Evolutionary conservation across 352 stramenopile species (phyloP), one percentile per base, ranked within the genome.

Genomic region (Pythium diclinum): DNA sequence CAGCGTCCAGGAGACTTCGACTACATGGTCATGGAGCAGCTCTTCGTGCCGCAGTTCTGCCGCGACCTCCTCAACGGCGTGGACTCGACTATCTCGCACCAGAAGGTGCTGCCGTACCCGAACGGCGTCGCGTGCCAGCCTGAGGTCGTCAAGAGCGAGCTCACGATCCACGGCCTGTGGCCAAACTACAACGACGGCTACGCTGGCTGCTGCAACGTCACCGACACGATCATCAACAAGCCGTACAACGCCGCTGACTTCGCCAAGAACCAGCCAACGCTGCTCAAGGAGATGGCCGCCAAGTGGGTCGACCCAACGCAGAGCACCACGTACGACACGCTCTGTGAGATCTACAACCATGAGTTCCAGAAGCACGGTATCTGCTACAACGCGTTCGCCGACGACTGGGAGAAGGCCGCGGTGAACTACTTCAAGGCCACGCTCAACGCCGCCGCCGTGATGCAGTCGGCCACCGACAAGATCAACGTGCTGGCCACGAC

Each of bases 311-410:
- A 93, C 53, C 72, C 85, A 28, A 84, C 85, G 16, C 68, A 84
- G 44, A 23, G 63, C 14, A 81, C 69, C 36, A 72, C 75, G 14
- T 80, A 85, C 68, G 75, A 88, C 65, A 72, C 74, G 59, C 73
- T 92, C 9, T 92, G 84, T 54, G 80, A 92, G 72, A 85, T 89
- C 65, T 92, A 91, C 73, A 78, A 90, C 73, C 84, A 92, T 72
- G 82, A 91, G 69, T 90, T 86, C 75, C 84, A 92, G 73, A 92
- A 92, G 73, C 84, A 92, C 71, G 84, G 84, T 14, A 63, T 91
- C 30, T 92, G 84, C 73, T 92, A 85, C 63, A 79, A 77, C 32
- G 82, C 84, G 0, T 73, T 76, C 17, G 82, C 65, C 4, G 72
- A 71, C 17, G 71, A 92, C 67, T 79, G 76, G 21, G 75, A 81